Conservation (phyloP, 2,329 filamentous ascomycete species). For the Cryphonectria nitschkei region DNA sequence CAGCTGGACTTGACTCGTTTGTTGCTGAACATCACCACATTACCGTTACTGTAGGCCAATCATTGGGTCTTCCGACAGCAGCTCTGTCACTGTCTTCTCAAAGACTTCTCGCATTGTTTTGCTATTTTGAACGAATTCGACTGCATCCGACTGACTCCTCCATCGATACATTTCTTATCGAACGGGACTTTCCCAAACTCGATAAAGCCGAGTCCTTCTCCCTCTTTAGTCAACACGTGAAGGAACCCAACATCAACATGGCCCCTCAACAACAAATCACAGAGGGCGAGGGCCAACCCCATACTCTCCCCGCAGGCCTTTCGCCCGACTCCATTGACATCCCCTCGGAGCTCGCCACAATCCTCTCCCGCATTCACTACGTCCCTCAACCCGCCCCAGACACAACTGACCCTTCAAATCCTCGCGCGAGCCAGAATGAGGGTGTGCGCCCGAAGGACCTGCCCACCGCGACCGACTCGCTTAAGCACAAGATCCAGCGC, state of each 20-base stretch:
- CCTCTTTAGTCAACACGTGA: not conserved
- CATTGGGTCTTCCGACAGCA: not conserved
- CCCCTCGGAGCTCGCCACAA: conserved; percentile 77
- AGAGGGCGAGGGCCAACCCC: conserved; percentile 34
- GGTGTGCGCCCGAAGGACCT: conserved; percentile 69
- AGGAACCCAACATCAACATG: not conserved
- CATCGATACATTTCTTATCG: not conserved
- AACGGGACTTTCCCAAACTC: not conserved
- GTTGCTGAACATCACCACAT: not conserved
- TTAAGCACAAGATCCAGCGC: conserved; percentile 83
- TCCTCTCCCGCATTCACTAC: conserved; percentile 74
- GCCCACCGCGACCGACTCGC: conserved; percentile 72
- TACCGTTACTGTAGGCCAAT: not conserved
- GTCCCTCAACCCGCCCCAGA: conserved; percentile 41
- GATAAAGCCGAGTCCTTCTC: no score
- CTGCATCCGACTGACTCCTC: not conserved
- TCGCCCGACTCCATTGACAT: conserved; percentile 84
- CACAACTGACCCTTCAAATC: conserved; percentile 31
- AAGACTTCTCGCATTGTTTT: not conserved
- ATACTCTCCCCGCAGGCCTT: conserved; percentile 64
- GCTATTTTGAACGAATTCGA: not conserved
- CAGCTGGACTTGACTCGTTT: not conserved
- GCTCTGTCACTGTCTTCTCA: not conserved
- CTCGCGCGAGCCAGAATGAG: conserved; percentile 36
- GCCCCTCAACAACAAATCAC: not conserved